phyloP scores from a whole-genome alignment of 2,329 filamentous ascomycete genomes.

The Aspergillus flavus region DNA sequence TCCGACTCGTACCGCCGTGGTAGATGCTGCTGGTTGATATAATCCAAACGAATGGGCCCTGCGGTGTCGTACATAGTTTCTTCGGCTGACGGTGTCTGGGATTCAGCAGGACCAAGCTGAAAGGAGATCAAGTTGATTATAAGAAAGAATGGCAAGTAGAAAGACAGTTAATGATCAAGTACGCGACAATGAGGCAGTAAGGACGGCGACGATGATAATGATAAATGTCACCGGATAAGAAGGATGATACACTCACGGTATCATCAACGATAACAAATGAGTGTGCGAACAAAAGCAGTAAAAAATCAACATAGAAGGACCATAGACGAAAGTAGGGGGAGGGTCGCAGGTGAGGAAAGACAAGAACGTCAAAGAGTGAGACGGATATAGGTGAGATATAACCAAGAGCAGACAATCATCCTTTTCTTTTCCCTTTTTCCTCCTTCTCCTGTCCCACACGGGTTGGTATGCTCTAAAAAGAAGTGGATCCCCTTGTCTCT shows the following conservation, averaged over 20 bases:
- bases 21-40: constrained; percentile 33
- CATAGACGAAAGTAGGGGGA: constrained; percentile 3
- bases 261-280: constrained; percentile 3
- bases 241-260: background rate
- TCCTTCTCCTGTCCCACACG: constrained; percentile 11
- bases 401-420: constrained; percentile 1
- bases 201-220: background rate
- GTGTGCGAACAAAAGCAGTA: background rate
- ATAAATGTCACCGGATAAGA: background rate
- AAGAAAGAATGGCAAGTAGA: background rate
- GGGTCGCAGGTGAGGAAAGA: constrained; percentile 3
- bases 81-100: background rate
- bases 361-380: constrained; percentile 7
- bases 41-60: constrained; percentile 31
- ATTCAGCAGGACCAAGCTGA: background rate
- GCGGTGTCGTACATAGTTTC: constrained; percentile 33
- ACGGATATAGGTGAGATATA: constrained; percentile 6
- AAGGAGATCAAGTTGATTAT: constrained; percentile 3
- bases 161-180: background rate
- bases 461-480: constrained; percentile 13
- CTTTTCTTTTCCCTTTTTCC: background rate
- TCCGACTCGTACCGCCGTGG: constrained; percentile 42
- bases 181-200: background rate
- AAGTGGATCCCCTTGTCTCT: constrained; percentile 11
- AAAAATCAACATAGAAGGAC: constrained; percentile 2